phyloP scores from a whole-genome alignment of 1,139 yeast genomes.

The Hyphopichia fennica region DNA sequence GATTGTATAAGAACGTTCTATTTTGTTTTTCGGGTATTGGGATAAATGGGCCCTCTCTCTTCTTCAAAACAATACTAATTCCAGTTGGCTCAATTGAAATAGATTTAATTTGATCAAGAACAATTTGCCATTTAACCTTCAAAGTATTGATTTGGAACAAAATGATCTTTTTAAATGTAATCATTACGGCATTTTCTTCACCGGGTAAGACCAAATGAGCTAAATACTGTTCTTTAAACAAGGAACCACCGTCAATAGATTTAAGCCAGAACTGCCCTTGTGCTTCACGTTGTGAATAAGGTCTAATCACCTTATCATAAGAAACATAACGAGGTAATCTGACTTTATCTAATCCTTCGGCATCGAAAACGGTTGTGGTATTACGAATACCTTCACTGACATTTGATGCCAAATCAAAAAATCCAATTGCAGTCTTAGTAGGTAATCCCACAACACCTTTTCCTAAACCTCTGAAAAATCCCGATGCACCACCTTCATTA shows the following conservation, averaged over 20 bases:
- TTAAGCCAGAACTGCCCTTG: slow-evolving; percentile 95
- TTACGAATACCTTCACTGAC: slow-evolving; percentile 92
- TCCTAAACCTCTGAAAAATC: slow-evolving; percentile 91
- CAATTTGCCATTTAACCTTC: slow-evolving; percentile 64
- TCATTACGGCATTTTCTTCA: slow-evolving; percentile 71
- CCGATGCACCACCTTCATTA: slow-evolving; percentile 77
- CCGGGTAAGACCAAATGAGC: slow-evolving; percentile 87
- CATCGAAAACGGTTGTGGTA: slow-evolving; percentile 89
- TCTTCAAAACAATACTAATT: slow-evolving; percentile 62
- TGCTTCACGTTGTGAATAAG: slow-evolving; percentile 80
- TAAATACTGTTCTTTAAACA: slow-evolving; percentile 68
- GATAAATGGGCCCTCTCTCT: slow-evolving; percentile 67
- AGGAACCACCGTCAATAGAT: slow-evolving; percentile 77
- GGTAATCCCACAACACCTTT: slow-evolving; percentile 95
- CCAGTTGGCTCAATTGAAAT: slow-evolving; percentile 83
- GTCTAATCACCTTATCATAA: slow-evolving; percentile 66
- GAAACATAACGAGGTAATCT: slow-evolving; percentile 79
- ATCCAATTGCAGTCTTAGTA: slow-evolving; percentile 93
- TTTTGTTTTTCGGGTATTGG: slow-evolving; percentile 73
- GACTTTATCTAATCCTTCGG: slow-evolving; percentile 74
- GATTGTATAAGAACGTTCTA: slow-evolving; percentile 66
- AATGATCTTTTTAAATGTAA: slow-evolving; percentile 71
- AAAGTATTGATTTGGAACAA: slow-evolving; percentile 66
- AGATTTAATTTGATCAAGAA: slow-evolving; percentile 59
- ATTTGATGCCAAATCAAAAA: slow-evolving; percentile 89